Evolutionary conservation across 306 rosid species (phyloP).

Genomic region (Cucurbita maxima): DNA sequence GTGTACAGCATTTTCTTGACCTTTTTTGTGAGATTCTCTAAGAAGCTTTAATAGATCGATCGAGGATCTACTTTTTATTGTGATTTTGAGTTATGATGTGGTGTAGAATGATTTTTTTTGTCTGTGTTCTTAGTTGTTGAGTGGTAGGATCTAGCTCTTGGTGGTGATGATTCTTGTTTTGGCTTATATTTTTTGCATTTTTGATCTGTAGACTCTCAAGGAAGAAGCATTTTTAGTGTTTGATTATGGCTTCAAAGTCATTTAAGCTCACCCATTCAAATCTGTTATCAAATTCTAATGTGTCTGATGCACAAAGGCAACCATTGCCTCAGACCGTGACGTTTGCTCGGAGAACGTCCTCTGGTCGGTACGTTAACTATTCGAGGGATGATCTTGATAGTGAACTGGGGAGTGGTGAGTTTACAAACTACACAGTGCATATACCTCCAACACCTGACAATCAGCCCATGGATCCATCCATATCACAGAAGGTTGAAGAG

Average conservation of each 20-base stretch:
- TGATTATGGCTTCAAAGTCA: slow-evolving; percentile 45
- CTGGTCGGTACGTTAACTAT: slow-evolving; percentile 63
- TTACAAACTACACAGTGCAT: slow-evolving; percentile 73
- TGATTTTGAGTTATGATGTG: neutral
- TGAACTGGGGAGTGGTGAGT: slow-evolving; percentile 62
- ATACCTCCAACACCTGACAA: slow-evolving; percentile 87
- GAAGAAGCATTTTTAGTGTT: neutral
- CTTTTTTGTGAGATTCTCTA: neutral
- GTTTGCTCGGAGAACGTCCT: slow-evolving; percentile 69
- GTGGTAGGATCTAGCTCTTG: neutral
- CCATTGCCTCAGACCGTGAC: slow-evolving; percentile 60
- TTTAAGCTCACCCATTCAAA: slow-evolving; percentile 45
- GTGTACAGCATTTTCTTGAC: neutral
- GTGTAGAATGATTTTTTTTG: neutral
- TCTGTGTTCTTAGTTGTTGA: neutral
- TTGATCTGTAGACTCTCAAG: neutral
- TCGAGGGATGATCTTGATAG: slow-evolving; percentile 92
- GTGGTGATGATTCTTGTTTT: neutral
- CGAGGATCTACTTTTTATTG: neutral
- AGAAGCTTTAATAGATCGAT: slow-evolving; percentile 1
- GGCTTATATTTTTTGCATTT: neutral
- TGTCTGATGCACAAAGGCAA: slow-evolving; percentile 31
- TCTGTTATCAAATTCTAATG: slow-evolving; percentile 41
- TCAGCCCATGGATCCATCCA: slow-evolving; percentile 69
- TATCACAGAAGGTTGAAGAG: slow-evolving; percentile 84